Base-by-base conservation (phyloP, 2,329 filamentous ascomycete genomes). In the Ophiostoma pallidulum region DNA sequence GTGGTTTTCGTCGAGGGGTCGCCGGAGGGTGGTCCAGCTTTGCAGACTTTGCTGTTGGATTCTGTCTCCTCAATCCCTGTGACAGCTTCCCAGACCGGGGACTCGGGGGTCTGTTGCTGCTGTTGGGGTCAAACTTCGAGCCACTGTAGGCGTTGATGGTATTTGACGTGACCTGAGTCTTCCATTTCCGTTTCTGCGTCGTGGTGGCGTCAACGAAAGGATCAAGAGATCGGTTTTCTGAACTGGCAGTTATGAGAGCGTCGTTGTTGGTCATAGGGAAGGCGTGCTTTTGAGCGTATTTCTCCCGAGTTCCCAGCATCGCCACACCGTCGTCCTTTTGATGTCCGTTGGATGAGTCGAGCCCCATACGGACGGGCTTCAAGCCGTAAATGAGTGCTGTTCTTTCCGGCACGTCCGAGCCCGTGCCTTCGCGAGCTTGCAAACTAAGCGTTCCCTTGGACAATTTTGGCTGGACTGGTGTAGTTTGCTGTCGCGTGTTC, bases 401-500 rank as follows among this genome's bases (percentile, higher is more conserved):
- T 8, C 38, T 24, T 4, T 38, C 32, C 8, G 33, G 31, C 24
- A 7, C 16, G 10, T 37, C 10, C 8, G 28, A n/a, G n/a, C n/a
- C n/a, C n/a, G n/a, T n/a, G n/a, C n/a, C n/a, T n/a, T n/a, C n/a
- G n/a, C n/a, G n/a, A 31, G 20, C 28, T 46, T 3, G 33, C n/a
- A 7, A 31, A 16, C 32, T 38, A 16, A 8, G 32, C 10, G 8
- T 13, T 29, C 12, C 2, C 18, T 10, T 41, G 26, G 16, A 19
- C 13, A 20, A 22, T 26, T 22, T 41, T 41, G 13, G 7, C 20
- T 6, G 32, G 41, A 14, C 18, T 12, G 44, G 10, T 19, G 36
- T 35, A 4, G 19, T 31, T 9, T 41, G 24, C 39, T 41, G 39
- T 9, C 35, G 45, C 9, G 48, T 28, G 19, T 48, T 50, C 28